A percentile compares a stretch with the other conserved stretches of the same genome.
phyloP scores from a whole-genome alignment of 139 green algal genomes.

The Astrephomene gubernaculifera region DNA sequence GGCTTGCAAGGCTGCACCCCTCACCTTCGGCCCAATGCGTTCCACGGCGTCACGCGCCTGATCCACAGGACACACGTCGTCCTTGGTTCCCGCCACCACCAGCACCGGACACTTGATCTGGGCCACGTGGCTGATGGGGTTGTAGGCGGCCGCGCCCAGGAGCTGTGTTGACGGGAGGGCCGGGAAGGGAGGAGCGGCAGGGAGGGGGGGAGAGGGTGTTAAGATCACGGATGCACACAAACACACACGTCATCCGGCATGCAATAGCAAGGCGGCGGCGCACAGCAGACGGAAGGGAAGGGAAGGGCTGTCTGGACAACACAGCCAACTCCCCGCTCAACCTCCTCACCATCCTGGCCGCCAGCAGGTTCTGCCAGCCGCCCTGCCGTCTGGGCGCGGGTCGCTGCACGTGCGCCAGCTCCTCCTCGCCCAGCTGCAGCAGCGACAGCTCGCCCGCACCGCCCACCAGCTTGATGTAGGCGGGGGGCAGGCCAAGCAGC shows the following conservation, averaged over 20 bases:
- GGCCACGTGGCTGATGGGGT: not conserved
- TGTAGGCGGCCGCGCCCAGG: constrained; percentile 36
- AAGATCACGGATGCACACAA: too few species aligned
- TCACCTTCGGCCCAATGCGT: not conserved
- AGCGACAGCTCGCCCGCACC: constrained; percentile 19
- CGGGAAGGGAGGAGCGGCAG: too few species aligned
- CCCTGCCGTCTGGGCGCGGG: constrained; percentile 35
- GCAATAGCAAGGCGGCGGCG: constrained; percentile 21
- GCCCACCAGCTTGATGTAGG: constrained; percentile 48
- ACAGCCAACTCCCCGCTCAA: not conserved
- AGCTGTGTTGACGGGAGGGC: not conserved
- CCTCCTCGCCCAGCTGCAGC: constrained; percentile 37
- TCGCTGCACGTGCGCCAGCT: constrained; percentile 15
- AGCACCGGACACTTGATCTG: constrained; percentile 20
- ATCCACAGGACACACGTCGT: constrained; percentile 29
- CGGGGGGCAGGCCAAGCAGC: constrained; percentile 21
- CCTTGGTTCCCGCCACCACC: constrained; percentile 36
- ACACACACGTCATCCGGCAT: too few species aligned
- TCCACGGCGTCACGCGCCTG: constrained; percentile 21
- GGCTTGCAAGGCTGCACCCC: too few species aligned
- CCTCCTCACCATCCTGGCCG: constrained; percentile 36
- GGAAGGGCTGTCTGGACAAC: too few species aligned
- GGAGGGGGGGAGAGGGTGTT: too few species aligned
- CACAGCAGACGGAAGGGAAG: not conserved
- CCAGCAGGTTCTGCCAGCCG: constrained; percentile 45